phyloP scores from a whole-genome alignment of 345 rosid species.

The Linum tenue region DNA sequence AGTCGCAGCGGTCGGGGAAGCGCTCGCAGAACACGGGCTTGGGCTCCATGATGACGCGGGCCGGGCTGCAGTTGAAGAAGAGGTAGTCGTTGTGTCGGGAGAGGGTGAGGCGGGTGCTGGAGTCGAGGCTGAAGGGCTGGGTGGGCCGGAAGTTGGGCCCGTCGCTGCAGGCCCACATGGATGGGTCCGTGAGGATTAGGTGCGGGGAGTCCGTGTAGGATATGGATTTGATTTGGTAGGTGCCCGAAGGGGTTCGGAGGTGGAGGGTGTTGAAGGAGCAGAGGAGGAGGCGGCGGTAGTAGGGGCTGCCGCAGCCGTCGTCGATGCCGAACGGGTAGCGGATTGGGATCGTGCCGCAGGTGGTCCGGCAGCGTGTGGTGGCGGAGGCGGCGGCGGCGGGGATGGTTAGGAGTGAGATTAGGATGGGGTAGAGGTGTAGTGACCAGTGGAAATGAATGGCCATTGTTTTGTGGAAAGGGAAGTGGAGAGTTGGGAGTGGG shows the following conservation, averaged over 20 bases:
- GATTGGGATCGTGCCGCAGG: conserved; percentile 48
- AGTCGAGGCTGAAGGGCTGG: conserved; percentile 46
- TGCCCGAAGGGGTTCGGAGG: conserved; percentile 77
- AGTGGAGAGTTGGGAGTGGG: conserved; percentile 13
- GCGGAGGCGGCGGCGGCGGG: conserved; percentile 10
- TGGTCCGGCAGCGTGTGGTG: conserved; percentile 39
- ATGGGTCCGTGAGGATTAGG: conserved; percentile 58
- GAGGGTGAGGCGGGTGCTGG: neutral
- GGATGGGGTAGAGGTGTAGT: conserved; percentile 3
- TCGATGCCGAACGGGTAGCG: conserved; percentile 46
- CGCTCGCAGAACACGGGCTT: conserved; percentile 77
- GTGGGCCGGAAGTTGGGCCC: conserved; percentile 46
- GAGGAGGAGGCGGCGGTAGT: conserved; percentile 66
- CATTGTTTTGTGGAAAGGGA: neutral
- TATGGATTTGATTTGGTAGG: conserved; percentile 56
- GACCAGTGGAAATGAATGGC: conserved; percentile 4
- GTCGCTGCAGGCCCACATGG: conserved; percentile 82
- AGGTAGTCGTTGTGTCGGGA: conserved; percentile 66
- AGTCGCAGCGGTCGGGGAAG: conserved; percentile 81
- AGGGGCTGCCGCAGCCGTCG: conserved; percentile 87
- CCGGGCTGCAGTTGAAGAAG: conserved; percentile 75
- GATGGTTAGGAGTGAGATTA: neutral
- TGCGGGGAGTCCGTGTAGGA: conserved; percentile 72
- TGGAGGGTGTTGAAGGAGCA: conserved; percentile 59
- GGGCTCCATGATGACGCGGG: conserved; percentile 62